Evolutionary conservation across 2,329 filamentous ascomycete genomes (phyloP).

Genomic region (Dothiorella sarmentorum): DNA sequence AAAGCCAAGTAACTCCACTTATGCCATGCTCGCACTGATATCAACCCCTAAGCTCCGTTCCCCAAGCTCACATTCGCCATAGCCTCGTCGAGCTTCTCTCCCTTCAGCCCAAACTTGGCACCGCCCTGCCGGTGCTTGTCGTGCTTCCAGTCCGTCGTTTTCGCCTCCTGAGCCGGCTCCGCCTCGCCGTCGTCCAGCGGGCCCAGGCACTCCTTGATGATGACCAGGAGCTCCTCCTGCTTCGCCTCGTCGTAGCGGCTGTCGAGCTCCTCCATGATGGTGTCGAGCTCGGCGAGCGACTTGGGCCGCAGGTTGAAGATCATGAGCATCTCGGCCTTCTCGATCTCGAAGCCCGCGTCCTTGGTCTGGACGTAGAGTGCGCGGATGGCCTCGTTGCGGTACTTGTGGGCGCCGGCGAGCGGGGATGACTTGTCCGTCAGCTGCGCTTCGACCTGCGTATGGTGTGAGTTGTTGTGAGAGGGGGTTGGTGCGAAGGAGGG

Average conservation of each 20-base stretch:
- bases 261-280: slow-evolving; percentile 37
- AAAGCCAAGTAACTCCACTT: not conserved
- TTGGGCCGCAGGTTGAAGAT: slow-evolving; percentile 35
- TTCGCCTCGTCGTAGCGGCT: slow-evolving; percentile 31
- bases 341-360: slow-evolving; percentile 23
- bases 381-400: slow-evolving; percentile 29
- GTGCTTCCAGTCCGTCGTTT: slow-evolving; percentile 6
- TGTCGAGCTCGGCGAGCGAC: slow-evolving; percentile 31
- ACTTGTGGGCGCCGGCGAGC: slow-evolving; percentile 21
- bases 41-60: not conserved
- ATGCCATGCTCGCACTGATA: not conserved
- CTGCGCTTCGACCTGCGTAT: slow-evolving; percentile 45
- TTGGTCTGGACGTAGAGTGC: slow-evolving; percentile 29
- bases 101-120: not conserved
- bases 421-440: slow-evolving; percentile 34
- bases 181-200: slow-evolving; percentile 28
- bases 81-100: slow-evolving; percentile 1
- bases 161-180: slow-evolving; percentile 31
- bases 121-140: slow-evolving; percentile 4
- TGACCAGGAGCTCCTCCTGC: slow-evolving; percentile 29
- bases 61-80: not conserved
- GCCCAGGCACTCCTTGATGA: slow-evolving; percentile 24
- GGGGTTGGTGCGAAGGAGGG: not conserved
- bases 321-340: slow-evolving; percentile 39
- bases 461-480: not conserved